These are phyloP conservation scores for Neurospora sp. DNA, from an alignment of 495 filamentous ascomycete genomes.

Conservation along the genomic window DNA sequence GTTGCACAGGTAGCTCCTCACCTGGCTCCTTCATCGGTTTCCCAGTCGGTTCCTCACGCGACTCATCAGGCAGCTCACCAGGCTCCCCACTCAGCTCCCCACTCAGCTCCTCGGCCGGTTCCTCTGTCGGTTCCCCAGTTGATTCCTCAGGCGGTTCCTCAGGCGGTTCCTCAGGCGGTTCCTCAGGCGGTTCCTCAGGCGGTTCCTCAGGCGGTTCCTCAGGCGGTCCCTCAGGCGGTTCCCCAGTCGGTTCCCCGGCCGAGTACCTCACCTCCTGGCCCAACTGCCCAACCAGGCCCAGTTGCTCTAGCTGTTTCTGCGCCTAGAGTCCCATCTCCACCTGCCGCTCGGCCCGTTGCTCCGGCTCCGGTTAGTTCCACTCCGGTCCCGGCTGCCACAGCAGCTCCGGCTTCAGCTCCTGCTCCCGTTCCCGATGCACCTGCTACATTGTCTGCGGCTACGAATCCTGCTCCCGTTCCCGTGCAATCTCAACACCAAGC, in stretches of 20 bases:
- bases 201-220: neutral
- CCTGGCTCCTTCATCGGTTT: neutral
- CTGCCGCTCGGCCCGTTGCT: neutral
- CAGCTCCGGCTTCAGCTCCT: neutral
- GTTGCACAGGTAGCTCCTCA: neutral
- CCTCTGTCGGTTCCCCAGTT: neutral
- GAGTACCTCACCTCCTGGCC: neutral
- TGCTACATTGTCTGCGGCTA: slow-evolving; percentile 1
- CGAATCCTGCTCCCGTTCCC: neutral
- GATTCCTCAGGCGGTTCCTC: neutral
- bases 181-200: neutral
- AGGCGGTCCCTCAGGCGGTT: neutral
- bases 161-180: neutral
- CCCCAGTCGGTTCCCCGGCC: neutral
- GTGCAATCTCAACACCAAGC: neutral
- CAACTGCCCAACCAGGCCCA: neutral
- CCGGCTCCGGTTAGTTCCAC: neutral
- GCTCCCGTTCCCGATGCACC: neutral
- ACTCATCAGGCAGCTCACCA: neutral
- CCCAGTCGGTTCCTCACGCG: neutral
- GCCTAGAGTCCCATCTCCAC: neutral
- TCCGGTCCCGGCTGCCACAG: neutral
- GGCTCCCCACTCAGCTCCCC: neutral
- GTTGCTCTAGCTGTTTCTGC: neutral
- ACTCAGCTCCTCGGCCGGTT: neutral